Evolutionary conservation across 192 early-diverging fungal species (phyloP).

Genomic region (Coemansia sp.): DNA sequence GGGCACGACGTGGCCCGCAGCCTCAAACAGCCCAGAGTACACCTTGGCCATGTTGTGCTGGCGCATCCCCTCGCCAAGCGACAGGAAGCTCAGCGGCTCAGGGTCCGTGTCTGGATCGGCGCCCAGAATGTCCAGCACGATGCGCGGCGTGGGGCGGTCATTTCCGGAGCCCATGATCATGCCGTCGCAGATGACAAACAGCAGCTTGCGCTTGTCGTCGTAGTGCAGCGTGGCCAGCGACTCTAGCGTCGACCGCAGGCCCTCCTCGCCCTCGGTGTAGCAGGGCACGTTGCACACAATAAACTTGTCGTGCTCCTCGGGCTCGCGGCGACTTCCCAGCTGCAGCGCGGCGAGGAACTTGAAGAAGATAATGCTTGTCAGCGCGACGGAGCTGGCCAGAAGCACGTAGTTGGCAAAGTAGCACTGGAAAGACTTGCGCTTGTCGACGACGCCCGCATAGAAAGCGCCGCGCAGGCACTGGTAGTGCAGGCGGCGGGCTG

Average conservation of each 20-base stretch:
- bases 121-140: slow-evolving; percentile 95
- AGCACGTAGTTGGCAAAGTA: slow-evolving; percentile 82
- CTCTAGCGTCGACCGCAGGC: slow-evolving; percentile 84
- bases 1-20: slow-evolving; percentile 85
- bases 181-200: slow-evolving; percentile 95
- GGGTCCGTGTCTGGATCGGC: slow-evolving; percentile 82
- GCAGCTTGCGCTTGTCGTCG: slow-evolving; percentile 94
- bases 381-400: slow-evolving; percentile 71
- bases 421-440: slow-evolving; percentile 73
- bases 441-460: slow-evolving; percentile 80
- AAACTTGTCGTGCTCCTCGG: slow-evolving; percentile 87
- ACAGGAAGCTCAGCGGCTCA: slow-evolving; percentile 79
- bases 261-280: slow-evolving; percentile 95
- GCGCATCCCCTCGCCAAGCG: slow-evolving; percentile 80
- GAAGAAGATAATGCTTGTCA: slow-evolving; percentile 83
- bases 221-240: slow-evolving; percentile 87
- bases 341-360: slow-evolving; percentile 94
- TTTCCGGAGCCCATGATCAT: slow-evolving; percentile 96
- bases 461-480: slow-evolving; percentile 81
- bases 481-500: slow-evolving; percentile 50
- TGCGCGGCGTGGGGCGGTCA: slow-evolving; percentile 91
- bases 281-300: slow-evolving; percentile 92
- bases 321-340: slow-evolving; percentile 66
- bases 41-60: slow-evolving; percentile 97
- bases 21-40: slow-evolving; percentile 94